A percentile compares a stretch with the other conserved stretches of the same genome.
Conservation (phyloP, 768 basidiomycete genomes). For the Tricholoma bakamatsutake region DNA sequence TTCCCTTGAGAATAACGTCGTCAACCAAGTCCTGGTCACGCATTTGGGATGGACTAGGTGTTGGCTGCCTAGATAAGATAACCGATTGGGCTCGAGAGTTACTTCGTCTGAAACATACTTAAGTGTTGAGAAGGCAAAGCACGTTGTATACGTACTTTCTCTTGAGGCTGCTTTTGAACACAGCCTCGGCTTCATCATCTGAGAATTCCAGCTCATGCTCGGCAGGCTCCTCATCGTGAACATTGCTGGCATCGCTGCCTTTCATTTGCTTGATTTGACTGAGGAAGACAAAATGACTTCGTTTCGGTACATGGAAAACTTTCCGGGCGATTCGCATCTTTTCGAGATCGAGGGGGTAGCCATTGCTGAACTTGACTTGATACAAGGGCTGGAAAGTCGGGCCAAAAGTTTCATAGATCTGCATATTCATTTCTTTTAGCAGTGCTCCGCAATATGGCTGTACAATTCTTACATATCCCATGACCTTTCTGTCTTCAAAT, state of each 20-base stretch:
- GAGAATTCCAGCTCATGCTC: conserved; percentile 92
- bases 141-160: conserved; percentile 39
- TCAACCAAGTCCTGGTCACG: conserved; percentile 50
- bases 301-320: conserved; percentile 78
- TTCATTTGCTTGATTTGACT: conserved; percentile 61
- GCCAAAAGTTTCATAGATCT: conserved; percentile 96
- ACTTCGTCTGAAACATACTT: conserved; percentile 37
- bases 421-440: conserved; percentile 12
- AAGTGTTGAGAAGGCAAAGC: conserved; percentile 2
- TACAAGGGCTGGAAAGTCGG: conserved; percentile 89
- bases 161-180: conserved; percentile 57
- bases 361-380: conserved; percentile 72
- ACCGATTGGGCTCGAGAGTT: conserved; percentile 45
- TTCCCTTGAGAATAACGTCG: conserved; percentile 39
- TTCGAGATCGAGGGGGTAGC: conserved; percentile 54
- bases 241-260: conserved; percentile 92
- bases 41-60: conserved; percentile 47
- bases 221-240: conserved; percentile 89
- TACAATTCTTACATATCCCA: conserved; percentile 71
- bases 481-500: conserved; percentile 81
- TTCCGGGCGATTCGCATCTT: conserved; percentile 50
- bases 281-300: conserved; percentile 82
- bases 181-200: conserved; percentile 88
- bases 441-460: conserved; percentile 2
- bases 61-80: conserved; percentile 48